Evolutionary conservation across 805 yeast genomes (phyloP).

Genomic region (Pichia californica): DNA sequence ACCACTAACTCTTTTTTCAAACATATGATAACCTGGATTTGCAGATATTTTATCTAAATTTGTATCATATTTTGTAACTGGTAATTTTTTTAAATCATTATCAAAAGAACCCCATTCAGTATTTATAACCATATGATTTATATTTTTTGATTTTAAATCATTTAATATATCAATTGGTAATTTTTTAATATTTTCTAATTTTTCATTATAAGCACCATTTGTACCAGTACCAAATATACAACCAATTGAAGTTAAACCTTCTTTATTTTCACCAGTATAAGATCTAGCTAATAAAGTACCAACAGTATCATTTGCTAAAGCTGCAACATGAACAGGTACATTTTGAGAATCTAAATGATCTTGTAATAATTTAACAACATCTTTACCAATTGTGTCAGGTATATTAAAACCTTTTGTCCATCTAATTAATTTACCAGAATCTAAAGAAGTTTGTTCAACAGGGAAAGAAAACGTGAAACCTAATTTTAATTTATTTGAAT

Average conservation of each 20-base stretch:
- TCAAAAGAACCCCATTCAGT: conserved; percentile 99
- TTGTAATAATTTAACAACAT: conserved; percentile 72
- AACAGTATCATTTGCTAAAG: conserved; percentile 92
- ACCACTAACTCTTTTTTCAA: conserved; percentile 88
- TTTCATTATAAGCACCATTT: conserved; percentile 89
- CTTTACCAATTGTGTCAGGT: conserved; percentile 77
- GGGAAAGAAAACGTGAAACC: conserved; percentile 97
- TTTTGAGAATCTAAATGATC: conserved; percentile 52
- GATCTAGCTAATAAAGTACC: conserved; percentile 90
- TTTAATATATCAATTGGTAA: conserved; percentile 43
- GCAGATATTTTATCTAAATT: conserved; percentile 66
- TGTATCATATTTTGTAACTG: conserved; percentile 71
- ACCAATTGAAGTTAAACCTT: conserved; percentile 76
- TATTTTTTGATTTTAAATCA: conserved; percentile 36
- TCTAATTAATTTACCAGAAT: conserved; percentile 74
- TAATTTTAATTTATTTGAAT: conserved; percentile 43
- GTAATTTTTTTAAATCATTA: conserved; percentile 68
- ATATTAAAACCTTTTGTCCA: conserved; percentile 97
- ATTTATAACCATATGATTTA: conserved; percentile 76
- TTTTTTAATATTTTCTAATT: conserved; percentile 66
- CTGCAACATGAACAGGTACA: conserved; percentile 67
- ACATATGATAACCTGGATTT: conserved; percentile 83
- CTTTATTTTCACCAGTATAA: conserved; percentile 58
- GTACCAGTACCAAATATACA: conserved; percentile 97
- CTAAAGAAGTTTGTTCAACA: conserved; percentile 74